Conservation (phyloP, 257 asterid species). For the Rubia yunnanensis region DNA sequence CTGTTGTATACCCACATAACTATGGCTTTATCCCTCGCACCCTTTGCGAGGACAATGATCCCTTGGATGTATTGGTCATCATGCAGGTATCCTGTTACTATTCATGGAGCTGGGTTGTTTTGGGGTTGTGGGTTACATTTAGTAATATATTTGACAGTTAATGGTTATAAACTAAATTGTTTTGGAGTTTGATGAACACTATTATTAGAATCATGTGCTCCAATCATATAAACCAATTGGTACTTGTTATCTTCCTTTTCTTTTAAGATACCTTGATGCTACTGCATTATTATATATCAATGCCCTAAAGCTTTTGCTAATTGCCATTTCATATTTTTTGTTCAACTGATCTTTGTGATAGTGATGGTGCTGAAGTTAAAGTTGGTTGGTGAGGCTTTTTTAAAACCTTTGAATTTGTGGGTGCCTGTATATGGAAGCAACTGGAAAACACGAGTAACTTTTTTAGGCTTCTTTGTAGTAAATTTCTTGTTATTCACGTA, state of each 20-base stretch:
- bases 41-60: constrained; percentile 88
- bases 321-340: neutral
- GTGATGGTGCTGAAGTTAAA: neutral
- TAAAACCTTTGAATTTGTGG: too few species aligned
- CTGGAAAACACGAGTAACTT: neutral
- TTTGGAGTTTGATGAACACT: neutral
- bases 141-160: neutral
- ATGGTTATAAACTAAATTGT: neutral
- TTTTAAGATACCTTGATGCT: neutral
- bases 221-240: too few species aligned
- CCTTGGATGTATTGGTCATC: constrained; percentile 89
- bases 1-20: constrained; percentile 98
- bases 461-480: neutral
- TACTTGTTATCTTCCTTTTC: neutral
- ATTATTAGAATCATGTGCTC: neutral
- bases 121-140: neutral
- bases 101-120: neutral
- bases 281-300: neutral
- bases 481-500: neutral
- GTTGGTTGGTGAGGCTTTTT: neutral
- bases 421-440: neutral
- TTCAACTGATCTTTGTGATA: neutral
- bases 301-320: neutral
- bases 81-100: constrained; percentile 64
- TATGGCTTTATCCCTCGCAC: constrained; percentile 98